A percentile compares a stretch with the other conserved stretches of the same genome.
These are phyloP conservation scores for Lichtheimia hyalospora DNA, from an alignment of 371 early-diverging fungal species.

Conservation along the genomic window DNA sequence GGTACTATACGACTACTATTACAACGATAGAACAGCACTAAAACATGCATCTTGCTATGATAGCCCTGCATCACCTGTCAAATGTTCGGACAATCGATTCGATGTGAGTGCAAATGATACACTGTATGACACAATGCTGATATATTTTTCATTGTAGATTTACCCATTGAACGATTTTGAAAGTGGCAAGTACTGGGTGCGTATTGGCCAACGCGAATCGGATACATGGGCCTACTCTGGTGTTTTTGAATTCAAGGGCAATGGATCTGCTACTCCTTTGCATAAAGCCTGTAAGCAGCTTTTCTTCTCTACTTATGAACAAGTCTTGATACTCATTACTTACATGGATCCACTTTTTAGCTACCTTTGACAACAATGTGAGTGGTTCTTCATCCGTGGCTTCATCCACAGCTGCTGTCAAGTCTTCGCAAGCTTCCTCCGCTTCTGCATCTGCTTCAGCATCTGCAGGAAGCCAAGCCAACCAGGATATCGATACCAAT, in stretches of 20 bases:
- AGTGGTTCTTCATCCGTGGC: conserved; percentile 7
- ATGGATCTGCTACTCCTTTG: conserved; percentile 34
- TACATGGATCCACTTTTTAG: background rate
- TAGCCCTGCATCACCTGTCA: conserved; percentile 16
- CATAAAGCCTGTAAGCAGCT: conserved; percentile 28
- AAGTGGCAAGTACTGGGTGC: conserved; percentile 42
- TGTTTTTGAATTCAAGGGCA: conserved; percentile 40
- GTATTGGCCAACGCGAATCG: conserved; percentile 39
- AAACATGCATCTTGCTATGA: too few species aligned
- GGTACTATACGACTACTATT: background rate
- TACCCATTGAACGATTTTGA: conserved; percentile 47
- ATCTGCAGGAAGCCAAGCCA: conserved; percentile 10
- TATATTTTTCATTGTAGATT: conserved; percentile 23
- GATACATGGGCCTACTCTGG: conserved; percentile 44
- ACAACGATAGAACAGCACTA: too few species aligned
- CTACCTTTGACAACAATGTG: background rate
- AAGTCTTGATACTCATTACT: too few species aligned
- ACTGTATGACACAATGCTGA: too few species aligned
- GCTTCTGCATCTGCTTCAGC: conserved; percentile 19
- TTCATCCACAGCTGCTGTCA: conserved; percentile 13
- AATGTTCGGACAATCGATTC: conserved; percentile 16
- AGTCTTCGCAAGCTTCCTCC: conserved; percentile 10
- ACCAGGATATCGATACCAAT: conserved; percentile 15
- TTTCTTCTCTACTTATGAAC: too few species aligned
- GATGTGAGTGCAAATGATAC: conserved; percentile 5